Evolutionary conservation across 305 asterid species (phyloP).

Genomic region (Fraxinus greggii): DNA sequence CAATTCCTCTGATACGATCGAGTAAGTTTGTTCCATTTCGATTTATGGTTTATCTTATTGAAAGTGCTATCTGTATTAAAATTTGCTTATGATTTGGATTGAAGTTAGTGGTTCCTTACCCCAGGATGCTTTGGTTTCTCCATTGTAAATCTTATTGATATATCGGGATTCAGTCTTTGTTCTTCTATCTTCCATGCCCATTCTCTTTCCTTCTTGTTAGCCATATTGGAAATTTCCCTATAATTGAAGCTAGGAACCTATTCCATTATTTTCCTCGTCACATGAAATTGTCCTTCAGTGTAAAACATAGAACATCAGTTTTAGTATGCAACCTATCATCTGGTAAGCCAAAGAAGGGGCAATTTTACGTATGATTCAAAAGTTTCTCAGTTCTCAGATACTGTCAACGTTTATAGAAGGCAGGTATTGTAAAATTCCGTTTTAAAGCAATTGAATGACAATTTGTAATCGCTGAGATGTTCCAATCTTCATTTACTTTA

Average conservation of each 20-base stretch:
- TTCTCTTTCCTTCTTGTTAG: background rate
- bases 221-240: background rate
- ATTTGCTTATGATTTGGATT: constrained; percentile 6
- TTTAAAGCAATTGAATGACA: constrained; percentile 7
- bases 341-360: background rate
- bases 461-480: background rate
- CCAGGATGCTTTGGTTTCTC: background rate
- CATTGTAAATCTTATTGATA: background rate
- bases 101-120: background rate
- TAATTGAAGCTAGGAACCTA: background rate
- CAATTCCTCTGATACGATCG: constrained; percentile 52
- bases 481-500: background rate
- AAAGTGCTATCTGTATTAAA: background rate
- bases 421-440: constrained; percentile 1
- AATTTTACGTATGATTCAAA: background rate
- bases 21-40: constrained; percentile 49
- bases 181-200: background rate
- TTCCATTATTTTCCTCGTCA: background rate
- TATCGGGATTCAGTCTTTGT: background rate
- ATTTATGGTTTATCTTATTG: background rate
- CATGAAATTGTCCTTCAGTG: background rate
- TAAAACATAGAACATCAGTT: background rate
- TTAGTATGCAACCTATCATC: background rate
- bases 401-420: background rate
- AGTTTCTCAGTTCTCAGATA: background rate